Conservation (phyloP, 1,284 basidiomycete species). For the Mycena citricolor region DNA sequence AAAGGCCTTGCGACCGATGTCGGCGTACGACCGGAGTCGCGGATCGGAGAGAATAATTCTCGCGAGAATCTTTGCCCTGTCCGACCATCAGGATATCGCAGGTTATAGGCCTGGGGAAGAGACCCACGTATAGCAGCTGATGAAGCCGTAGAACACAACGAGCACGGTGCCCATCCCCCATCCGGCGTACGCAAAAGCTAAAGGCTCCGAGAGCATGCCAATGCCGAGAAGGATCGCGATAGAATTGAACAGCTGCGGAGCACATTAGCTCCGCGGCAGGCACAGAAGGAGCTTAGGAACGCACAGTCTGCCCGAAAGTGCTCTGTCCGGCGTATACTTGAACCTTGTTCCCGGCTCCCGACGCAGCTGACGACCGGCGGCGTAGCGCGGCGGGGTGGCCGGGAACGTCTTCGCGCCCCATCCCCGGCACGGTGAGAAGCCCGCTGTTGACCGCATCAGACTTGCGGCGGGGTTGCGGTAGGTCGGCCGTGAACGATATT, state of each 20-base stretch:
- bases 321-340: constrained; percentile 50
- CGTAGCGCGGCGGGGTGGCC: constrained; percentile 4
- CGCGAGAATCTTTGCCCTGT: constrained; percentile 83
- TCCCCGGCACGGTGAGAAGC: constrained; percentile 15
- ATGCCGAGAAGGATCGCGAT: constrained; percentile 86
- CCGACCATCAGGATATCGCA: neutral
- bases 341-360: constrained; percentile 30
- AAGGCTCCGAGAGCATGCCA: constrained; percentile 86
- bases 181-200: constrained; percentile 86
- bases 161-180: constrained; percentile 79
- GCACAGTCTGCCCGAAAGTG: constrained; percentile 83
- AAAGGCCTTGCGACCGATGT: constrained; percentile 87
- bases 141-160: constrained; percentile 74
- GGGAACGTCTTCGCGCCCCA: constrained; percentile 1
- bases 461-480: constrained; percentile 24
- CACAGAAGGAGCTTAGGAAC: constrained; percentile 26
- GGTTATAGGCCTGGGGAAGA: too few species aligned
- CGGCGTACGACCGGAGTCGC: constrained; percentile 78
- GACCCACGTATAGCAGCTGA: constrained; percentile 87
- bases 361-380: constrained; percentile 33
- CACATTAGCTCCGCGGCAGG: constrained; percentile 2
- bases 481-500: constrained; percentile 34
- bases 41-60: constrained; percentile 71
- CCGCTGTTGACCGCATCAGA: constrained; percentile 13
- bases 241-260: constrained; percentile 80